phyloP scores from a whole-genome alignment of 2,329 filamentous ascomycete species.

The Ceratocystis papillata region DNA sequence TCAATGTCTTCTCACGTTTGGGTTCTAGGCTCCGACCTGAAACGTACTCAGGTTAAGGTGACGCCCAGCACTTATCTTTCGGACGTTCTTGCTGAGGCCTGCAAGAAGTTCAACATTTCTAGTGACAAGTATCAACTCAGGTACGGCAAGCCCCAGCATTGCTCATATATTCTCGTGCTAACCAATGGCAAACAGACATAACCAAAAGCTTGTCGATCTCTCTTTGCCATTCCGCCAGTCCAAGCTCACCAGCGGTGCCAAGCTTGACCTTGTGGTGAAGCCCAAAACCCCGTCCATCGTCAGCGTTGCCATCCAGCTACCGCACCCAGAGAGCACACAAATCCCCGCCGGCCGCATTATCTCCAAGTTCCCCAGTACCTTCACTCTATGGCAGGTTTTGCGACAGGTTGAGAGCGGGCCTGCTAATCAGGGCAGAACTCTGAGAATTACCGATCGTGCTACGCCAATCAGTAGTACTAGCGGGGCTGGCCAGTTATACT shows the following conservation, averaged over 20 bases:
- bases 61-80: constrained; percentile 68
- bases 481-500: constrained; percentile 67
- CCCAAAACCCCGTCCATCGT: constrained; percentile 78
- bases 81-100: constrained; percentile 80
- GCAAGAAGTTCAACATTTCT: constrained; percentile 64
- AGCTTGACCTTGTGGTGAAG: constrained; percentile 79
- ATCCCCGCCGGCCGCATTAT: constrained; percentile 57
- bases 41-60: constrained; percentile 72
- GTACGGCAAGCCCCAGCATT: constrained; percentile 35
- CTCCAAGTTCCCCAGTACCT: constrained; percentile 79
- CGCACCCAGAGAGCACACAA: constrained; percentile 54
- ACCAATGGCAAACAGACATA: constrained; percentile 44
- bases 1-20: constrained; percentile 79
- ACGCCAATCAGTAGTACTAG: constrained; percentile 50
- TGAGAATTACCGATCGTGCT: constrained; percentile 78
- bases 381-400: constrained; percentile 78
- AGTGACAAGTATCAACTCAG: constrained; percentile 70
- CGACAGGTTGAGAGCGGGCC: constrained; percentile 77
- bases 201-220: constrained; percentile 76
- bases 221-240: constrained; percentile 74
- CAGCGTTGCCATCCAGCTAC: constrained; percentile 78
- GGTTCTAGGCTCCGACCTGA: constrained; percentile 70
- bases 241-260: constrained; percentile 73
- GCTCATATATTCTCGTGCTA: neutral
- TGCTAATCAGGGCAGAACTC: constrained; percentile 46